Percentiles rank a stretch among this genome's conserved stretches.
Evolutionary conservation across 768 basidiomycete genomes (phyloP).

Genomic region (Paxillus involutus): DNA sequence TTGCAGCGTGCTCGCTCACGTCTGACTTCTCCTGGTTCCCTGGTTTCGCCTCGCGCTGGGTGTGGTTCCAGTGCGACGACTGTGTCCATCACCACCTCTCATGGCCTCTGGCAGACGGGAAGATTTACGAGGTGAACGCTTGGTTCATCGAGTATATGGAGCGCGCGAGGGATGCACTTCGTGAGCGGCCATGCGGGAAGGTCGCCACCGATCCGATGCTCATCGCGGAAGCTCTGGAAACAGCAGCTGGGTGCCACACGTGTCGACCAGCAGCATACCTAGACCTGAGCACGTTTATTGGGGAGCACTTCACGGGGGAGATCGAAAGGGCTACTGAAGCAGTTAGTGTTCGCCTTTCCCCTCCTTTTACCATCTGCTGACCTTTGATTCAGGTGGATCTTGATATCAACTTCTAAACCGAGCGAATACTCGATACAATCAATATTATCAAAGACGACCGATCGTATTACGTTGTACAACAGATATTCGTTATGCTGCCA

Average conservation of each 20-base stretch:
- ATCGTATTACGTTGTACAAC: slow-evolving; percentile 10
- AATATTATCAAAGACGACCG: not conserved
- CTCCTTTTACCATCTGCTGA: slow-evolving; percentile 7
- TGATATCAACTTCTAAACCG: slow-evolving; percentile 27
- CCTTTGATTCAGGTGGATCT: slow-evolving; percentile 27
- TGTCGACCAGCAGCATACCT: slow-evolving; percentile 31
- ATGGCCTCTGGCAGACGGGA: slow-evolving; percentile 34
- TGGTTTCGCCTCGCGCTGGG: slow-evolving; percentile 34
- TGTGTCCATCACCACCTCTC: slow-evolving; percentile 33
- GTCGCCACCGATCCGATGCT: slow-evolving; percentile 29
- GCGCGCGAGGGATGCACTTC: slow-evolving; percentile 27
- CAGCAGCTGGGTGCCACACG: slow-evolving; percentile 24
- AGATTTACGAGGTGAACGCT: slow-evolving; percentile 34
- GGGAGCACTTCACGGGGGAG: slow-evolving; percentile 29
- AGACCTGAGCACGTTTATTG: slow-evolving; percentile 32
- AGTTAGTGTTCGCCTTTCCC: slow-evolving; percentile 11
- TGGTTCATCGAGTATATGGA: slow-evolving; percentile 38
- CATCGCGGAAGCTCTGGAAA: slow-evolving; percentile 31
- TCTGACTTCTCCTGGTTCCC: slow-evolving; percentile 38
- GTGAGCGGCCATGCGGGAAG: slow-evolving; percentile 32
- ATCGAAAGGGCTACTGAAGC: slow-evolving; percentile 29
- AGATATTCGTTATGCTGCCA: not conserved
- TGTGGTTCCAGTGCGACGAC: slow-evolving; percentile 40
- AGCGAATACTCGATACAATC: not conserved
- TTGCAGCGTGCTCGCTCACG: slow-evolving; percentile 30